These are phyloP conservation scores for Phytophthora tubulina DNA, from an alignment of 352 stramenopile species.

Conservation along the genomic window DNA sequence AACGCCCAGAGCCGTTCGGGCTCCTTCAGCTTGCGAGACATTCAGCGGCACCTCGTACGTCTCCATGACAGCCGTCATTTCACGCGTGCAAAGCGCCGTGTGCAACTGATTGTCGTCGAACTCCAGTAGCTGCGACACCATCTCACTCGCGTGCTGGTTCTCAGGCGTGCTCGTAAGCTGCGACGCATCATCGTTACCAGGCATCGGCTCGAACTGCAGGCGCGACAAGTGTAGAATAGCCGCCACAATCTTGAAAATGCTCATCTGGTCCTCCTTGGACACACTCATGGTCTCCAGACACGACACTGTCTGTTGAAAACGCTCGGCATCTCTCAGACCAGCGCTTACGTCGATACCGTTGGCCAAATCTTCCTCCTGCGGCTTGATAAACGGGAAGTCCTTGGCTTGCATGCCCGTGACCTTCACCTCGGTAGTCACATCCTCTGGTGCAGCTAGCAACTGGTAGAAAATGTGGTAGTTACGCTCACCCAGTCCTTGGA, in stretches of 20 bases:
- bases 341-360: conserved; percentile 56
- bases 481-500: conserved; percentile 93
- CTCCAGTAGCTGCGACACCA: conserved; percentile 74
- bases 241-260: conserved; percentile 83
- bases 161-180: conserved; percentile 60
- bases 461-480: conserved; percentile 99
- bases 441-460: conserved; percentile 73
- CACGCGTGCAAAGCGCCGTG: conserved; percentile 75
- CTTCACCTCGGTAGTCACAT: conserved; percentile 66
- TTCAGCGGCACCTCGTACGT: conserved; percentile 91
- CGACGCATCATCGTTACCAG: conserved; percentile 76
- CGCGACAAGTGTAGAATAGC: conserved; percentile 87
- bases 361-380: conserved; percentile 43
- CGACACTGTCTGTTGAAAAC: conserved; percentile 76
- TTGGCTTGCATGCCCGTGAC: conserved; percentile 76
- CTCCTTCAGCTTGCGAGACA: conserved; percentile 77
- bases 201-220: conserved; percentile 65
- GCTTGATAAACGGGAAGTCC: conserved; percentile 87
- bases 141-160: conserved; percentile 57
- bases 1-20: conserved; percentile 80
- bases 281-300: conserved; percentile 86
- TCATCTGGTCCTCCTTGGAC: conserved; percentile 70
- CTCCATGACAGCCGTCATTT: conserved; percentile 85
- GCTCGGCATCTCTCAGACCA: conserved; percentile 76
- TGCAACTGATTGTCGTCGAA: conserved; percentile 74